phyloP scores from a whole-genome alignment of 148 eudicot genomes.

The Suaeda aralocaspica region DNA sequence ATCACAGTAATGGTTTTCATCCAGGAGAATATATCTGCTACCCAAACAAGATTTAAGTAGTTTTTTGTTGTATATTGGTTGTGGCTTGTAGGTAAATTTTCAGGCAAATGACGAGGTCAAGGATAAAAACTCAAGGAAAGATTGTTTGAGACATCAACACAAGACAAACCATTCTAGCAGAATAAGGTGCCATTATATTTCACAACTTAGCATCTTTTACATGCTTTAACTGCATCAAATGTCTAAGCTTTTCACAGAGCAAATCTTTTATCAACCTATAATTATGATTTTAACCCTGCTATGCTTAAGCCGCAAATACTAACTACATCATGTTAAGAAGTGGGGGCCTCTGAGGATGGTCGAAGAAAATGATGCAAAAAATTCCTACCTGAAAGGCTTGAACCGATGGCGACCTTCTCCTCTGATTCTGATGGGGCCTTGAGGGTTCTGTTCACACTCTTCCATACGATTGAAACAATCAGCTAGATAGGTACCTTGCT shows the following conservation, averaged over 20 bases:
- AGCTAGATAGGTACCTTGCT: constrained; percentile 80
- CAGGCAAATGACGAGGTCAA: too few species aligned
- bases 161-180: too few species aligned
- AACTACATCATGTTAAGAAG: neutral
- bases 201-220: too few species aligned
- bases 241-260: neutral
- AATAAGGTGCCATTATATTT: too few species aligned
- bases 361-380: neutral
- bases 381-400: constrained; percentile 64
- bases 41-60: too few species aligned
- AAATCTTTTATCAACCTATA: neutral
- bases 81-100: too few species aligned
- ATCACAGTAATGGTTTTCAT: too few species aligned
- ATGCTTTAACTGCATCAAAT: neutral
- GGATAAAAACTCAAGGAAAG: too few species aligned
- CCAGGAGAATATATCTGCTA: too few species aligned
- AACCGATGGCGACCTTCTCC: constrained; percentile 82
- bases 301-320: neutral
- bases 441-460: constrained; percentile 62
- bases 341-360: neutral
- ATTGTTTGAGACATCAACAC: too few species aligned
- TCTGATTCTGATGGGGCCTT: constrained; percentile 80
- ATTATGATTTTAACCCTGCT: too few species aligned
- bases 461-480: constrained; percentile 88
- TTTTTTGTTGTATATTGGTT: too few species aligned